phyloP scores from a whole-genome alignment of 148 eudicot species.

The Euryodendron excelsum region DNA sequence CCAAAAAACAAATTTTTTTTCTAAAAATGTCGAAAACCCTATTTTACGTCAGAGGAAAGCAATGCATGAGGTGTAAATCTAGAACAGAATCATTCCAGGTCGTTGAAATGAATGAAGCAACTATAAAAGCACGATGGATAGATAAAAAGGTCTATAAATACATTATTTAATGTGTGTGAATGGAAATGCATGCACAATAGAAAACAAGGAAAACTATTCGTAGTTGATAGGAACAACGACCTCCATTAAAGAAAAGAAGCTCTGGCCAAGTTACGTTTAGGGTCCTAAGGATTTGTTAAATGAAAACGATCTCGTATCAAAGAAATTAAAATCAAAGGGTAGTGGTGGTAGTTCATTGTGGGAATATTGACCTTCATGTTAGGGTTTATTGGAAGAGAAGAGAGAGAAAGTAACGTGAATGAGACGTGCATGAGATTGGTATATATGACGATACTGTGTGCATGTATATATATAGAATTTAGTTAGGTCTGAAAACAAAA shows the following conservation, averaged over 20 bases:
- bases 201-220: background rate
- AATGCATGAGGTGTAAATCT: conserved; percentile 35
- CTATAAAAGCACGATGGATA: background rate
- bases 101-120: conserved; percentile 15
- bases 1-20: background rate
- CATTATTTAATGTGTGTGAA: background rate
- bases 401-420: conserved; percentile 27
- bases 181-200: conserved; percentile 15
- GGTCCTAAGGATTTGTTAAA: background rate
- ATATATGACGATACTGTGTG: background rate
- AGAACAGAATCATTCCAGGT: conserved; percentile 25
- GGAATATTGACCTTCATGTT: conserved; percentile 25
- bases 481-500: background rate
- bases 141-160: background rate
- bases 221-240: background rate
- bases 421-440: conserved; percentile 44
- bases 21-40: background rate
- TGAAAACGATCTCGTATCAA: no score
- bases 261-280: background rate
- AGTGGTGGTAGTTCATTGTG: conserved; percentile 5
- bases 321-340: background rate
- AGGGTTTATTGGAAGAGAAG: conserved; percentile 18
- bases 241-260: background rate
- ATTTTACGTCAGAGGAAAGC: conserved; percentile 31
- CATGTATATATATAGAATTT: background rate